Percentiles rank a stretch among this genome's conserved stretches.
Evolutionary conservation across 257 asterid genomes (phyloP).

Genomic region (Fraxinus anomala): DNA sequence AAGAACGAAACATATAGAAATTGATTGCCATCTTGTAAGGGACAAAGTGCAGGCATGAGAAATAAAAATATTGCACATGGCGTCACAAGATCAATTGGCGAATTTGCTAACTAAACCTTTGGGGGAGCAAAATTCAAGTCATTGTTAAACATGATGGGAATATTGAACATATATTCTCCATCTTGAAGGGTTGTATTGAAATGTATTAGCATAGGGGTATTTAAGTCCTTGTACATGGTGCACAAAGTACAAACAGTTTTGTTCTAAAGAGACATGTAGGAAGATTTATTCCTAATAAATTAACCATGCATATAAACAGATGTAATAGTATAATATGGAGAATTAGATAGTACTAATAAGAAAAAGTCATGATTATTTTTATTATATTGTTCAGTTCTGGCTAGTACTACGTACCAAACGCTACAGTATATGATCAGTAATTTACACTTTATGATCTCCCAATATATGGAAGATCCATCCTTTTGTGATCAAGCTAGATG

Average conservation of each 20-base stretch:
- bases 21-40: no score
- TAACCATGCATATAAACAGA: background rate
- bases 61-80: no score
- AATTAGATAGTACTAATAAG: background rate
- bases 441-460: constrained; percentile 26
- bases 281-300: constrained; percentile 29
- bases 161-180: no score
- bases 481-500: constrained; percentile 28
- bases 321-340: background rate
- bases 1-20: no score
- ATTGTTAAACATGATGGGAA: no score
- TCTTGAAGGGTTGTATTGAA: no score
- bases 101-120: no score
- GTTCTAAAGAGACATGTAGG: constrained; percentile 8
- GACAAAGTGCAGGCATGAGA: no score
- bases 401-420: background rate
- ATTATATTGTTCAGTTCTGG: background rate
- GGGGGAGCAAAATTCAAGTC: no score
- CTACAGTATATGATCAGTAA: constrained; percentile 1
- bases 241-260: constrained; percentile 28
- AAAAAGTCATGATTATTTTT: background rate
- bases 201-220: no score
- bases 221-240: constrained; percentile 1
- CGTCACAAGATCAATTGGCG: no score
- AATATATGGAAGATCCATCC: constrained; percentile 29